A percentile compares a stretch with the other conserved stretches of the same genome.
Conservation (phyloP, 768 basidiomycete species). For the Pulveroboletus frians region DNA sequence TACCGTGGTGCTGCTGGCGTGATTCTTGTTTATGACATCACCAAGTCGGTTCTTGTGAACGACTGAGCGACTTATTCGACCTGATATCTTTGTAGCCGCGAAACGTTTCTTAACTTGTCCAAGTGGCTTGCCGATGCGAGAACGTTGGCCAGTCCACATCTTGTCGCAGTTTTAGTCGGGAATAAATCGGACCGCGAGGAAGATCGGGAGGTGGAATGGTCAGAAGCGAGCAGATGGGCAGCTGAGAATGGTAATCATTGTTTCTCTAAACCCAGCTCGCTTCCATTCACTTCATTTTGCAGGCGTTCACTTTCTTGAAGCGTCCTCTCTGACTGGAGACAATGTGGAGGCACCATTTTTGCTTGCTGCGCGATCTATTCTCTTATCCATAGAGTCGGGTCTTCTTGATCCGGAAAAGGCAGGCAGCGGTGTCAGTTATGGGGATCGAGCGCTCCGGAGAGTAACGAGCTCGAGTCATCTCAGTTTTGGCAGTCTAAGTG, state of each 20-base stretch:
- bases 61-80: conserved; percentile 1
- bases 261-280: conserved; percentile 1
- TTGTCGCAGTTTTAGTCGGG: conserved; percentile 87
- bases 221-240: conserved; percentile 93
- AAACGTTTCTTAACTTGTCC: conserved; percentile 77
- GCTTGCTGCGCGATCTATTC: conserved; percentile 78
- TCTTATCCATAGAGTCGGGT: conserved; percentile 88
- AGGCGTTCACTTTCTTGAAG: conserved; percentile 94
- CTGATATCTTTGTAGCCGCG: conserved; percentile 54
- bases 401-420: conserved; percentile 88
- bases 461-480: conserved; percentile 88
- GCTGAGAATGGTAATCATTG: conserved; percentile 76
- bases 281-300: conserved; percentile 4
- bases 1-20: conserved; percentile 93
- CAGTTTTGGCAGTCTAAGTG: conserved; percentile 79
- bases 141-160: conserved; percentile 86
- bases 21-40: conserved; percentile 91
- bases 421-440: conserved; percentile 94
- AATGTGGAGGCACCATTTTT: conserved; percentile 94
- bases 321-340: conserved; percentile 86
- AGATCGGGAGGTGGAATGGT: conserved; percentile 91
- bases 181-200: conserved; percentile 96
- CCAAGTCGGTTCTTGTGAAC: conserved; percentile 47
- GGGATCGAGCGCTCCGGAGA: conserved; percentile 85
- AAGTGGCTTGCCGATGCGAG: conserved; percentile 93